phyloP scores from a whole-genome alignment of 78 protist genomes.

The Monosiga brevicollis region DNA sequence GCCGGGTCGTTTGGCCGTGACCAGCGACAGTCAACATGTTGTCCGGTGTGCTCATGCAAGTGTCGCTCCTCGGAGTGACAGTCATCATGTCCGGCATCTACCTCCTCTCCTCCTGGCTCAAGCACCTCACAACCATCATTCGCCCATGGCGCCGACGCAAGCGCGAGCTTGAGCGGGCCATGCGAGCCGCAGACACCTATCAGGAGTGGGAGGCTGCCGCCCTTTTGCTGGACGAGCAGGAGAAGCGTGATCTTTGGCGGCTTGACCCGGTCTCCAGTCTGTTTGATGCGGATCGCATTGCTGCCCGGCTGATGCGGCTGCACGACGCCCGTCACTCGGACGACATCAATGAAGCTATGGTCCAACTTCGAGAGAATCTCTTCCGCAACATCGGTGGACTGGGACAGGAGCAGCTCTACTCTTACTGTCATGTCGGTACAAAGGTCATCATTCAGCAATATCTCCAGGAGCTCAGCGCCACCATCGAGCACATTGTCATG shows the following conservation, averaged over 20 bases:
- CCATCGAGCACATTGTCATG: neutral
- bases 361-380: conserved; percentile 1
- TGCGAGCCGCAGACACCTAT: neutral
- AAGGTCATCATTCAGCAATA: conserved; percentile 37
- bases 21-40: too few relatives aligned
- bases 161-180: neutral
- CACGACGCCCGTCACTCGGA: neutral
- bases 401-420: conserved; percentile 12
- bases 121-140: neutral
- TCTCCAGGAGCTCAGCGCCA: conserved; percentile 13
- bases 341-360: neutral
- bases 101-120: neutral
- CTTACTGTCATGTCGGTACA: conserved; percentile 19
- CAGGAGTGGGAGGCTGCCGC: neutral
- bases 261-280: neutral
- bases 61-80: neutral
- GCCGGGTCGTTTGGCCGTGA: too few relatives aligned
- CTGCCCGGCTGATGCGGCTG: neutral
- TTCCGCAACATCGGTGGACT: conserved; percentile 34
- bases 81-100: neutral
- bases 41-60: neutral
- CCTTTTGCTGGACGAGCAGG: neutral
- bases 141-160: neutral
- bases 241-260: neutral
- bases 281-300: neutral